These are phyloP conservation scores for Colletotrichum sp. DNA, from an alignment of 2,329 filamentous ascomycete genomes.

Conservation along the genomic window DNA sequence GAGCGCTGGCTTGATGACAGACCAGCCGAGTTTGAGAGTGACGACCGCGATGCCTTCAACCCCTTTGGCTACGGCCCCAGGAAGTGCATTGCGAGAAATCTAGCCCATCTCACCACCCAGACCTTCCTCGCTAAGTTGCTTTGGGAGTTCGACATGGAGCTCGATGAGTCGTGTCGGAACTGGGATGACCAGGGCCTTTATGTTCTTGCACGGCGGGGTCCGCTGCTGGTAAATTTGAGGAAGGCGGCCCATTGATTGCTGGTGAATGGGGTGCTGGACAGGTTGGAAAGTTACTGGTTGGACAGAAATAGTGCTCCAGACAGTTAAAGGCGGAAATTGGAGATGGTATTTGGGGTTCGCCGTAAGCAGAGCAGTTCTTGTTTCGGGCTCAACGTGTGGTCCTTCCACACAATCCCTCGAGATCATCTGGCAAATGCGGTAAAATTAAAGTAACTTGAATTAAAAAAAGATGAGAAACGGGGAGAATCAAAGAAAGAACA, in stretches of 20 bases:
- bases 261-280: not conserved
- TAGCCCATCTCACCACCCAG: slow-evolving; percentile 5
- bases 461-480: not conserved
- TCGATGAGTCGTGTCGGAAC: not conserved
- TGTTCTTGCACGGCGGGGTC: not conserved
- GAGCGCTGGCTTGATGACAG: not conserved
- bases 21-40: not conserved
- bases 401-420: not conserved
- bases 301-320: not conserved
- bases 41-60: slow-evolving; percentile 33
- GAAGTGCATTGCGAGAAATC: slow-evolving; percentile 45
- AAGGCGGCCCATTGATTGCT: not conserved
- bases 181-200: not conserved
- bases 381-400: not conserved
- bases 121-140: not conserved
- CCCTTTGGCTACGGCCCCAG: slow-evolving; percentile 43
- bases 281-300: not conserved
- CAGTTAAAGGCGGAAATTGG: not conserved
- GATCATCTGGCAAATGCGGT: no score
- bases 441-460: no score
- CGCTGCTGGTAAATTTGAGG: not conserved
- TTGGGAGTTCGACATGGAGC: not conserved
- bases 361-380: no score
- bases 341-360: no score
- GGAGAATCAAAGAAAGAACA: not conserved